A percentile compares a stretch with the other conserved stretches of the same genome.
Conservation (phyloP, 306 rosid species). For the Sindora glabra region DNA sequence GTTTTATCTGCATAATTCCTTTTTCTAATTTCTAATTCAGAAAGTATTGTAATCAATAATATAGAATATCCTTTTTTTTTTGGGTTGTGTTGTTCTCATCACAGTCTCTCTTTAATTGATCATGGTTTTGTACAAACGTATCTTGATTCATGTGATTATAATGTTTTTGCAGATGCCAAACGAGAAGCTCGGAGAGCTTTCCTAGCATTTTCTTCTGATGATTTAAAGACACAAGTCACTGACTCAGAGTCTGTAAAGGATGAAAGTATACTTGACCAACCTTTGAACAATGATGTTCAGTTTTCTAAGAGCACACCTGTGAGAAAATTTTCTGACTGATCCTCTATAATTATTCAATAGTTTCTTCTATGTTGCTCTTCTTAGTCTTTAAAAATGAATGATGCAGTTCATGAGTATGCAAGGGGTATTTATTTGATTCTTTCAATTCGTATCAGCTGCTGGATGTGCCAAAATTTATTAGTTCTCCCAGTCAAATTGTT, state of each 20-base stretch:
- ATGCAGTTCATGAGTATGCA: neutral
- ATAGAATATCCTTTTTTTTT: neutral
- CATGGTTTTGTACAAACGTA: conserved; percentile 1
- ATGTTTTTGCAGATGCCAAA: conserved; percentile 58
- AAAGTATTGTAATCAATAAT: neutral
- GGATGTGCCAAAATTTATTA: no score
- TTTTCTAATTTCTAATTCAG: neutral
- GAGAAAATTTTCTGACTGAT: conserved; percentile 24
- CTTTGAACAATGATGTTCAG: conserved; percentile 36
- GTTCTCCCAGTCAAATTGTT: no score
- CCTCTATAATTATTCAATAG: neutral
- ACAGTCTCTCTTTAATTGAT: conserved; percentile 10
- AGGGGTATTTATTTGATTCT: neutral
- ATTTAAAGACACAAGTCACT: conserved; percentile 26
- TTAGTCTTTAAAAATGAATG: conserved; percentile 3
- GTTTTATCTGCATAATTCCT: neutral
- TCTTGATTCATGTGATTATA: neutral
- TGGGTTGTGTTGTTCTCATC: neutral
- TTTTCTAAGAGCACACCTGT: conserved; percentile 70
- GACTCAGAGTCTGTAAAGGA: conserved; percentile 33
- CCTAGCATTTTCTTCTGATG: conserved; percentile 71
- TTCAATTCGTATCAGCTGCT: neutral
- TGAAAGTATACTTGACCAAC: conserved; percentile 36
- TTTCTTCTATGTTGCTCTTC: conserved; percentile 6
- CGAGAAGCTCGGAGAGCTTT: conserved; percentile 92